Percentiles rank a stretch among this genome's conserved stretches.
phyloP scores from a whole-genome alignment of 2,329 filamentous ascomycete genomes.

The Plenodomus lindquistii region DNA sequence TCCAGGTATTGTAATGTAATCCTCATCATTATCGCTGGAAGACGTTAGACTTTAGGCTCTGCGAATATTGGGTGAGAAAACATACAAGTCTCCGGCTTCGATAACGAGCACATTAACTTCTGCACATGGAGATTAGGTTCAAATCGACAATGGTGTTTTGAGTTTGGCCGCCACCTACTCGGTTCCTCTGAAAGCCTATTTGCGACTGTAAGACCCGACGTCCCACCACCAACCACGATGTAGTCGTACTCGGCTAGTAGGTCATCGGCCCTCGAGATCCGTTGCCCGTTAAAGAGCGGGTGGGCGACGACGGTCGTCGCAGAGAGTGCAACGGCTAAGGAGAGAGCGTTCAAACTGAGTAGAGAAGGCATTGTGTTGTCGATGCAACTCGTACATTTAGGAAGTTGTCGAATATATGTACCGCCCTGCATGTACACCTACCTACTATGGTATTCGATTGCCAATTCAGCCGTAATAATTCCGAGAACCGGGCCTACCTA shows the following conservation, averaged over 20 bases:
- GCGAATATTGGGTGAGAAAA: background rate
- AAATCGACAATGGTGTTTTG: background rate
- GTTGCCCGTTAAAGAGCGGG: conserved; percentile 18
- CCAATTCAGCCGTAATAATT: conserved; percentile 1
- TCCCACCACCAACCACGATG: conserved; percentile 31
- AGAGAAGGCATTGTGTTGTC: conserved; percentile 12
- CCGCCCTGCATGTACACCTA: conserved; percentile 1
- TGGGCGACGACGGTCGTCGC: conserved; percentile 15
- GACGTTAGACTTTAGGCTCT: conserved; percentile 4
- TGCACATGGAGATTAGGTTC: conserved; percentile 3
- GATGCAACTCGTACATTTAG: background rate
- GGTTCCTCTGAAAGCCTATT: conserved; percentile 31
- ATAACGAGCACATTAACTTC: conserved; percentile 25
- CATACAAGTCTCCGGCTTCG: conserved; percentile 29
- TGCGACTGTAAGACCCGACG: conserved; percentile 32
- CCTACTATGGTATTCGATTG: background rate
- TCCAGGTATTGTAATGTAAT: conserved; percentile 26
- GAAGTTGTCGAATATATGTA: background rate
- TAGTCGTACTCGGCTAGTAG: conserved; percentile 29
- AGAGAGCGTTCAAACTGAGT: conserved; percentile 4
- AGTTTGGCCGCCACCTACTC: conserved; percentile 1
- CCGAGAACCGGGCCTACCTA: background rate
- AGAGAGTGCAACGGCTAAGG: conserved; percentile 15
- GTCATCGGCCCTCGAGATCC: conserved; percentile 14
- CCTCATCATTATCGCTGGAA: conserved; percentile 24